A percentile compares a stretch with the other conserved stretches of the same genome.
Conservation (phyloP, 306 rosid genomes). For the Citrullus amarus region DNA sequence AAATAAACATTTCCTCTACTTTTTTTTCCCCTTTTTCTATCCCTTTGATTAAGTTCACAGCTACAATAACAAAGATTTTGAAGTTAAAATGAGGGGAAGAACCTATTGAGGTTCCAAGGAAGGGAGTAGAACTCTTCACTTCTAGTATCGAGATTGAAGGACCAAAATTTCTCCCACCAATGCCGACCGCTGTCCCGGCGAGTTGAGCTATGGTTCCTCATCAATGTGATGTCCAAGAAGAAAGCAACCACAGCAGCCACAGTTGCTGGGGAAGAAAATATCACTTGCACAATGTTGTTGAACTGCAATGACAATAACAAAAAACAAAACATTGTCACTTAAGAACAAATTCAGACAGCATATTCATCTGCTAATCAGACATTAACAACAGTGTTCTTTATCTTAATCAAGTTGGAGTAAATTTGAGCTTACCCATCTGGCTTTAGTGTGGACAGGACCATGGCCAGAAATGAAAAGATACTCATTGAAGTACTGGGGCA, state of each 20-base stretch:
- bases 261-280: conserved; percentile 72
- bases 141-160: conserved; percentile 35
- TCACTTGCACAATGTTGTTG: conserved; percentile 55
- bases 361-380: background rate
- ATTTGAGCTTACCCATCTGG: conserved; percentile 33
- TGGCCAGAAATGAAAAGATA: conserved; percentile 28
- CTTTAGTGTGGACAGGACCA: conserved; percentile 60
- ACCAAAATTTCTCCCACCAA: conserved; percentile 74
- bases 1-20: background rate
- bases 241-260: conserved; percentile 51
- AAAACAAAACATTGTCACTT: background rate
- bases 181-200: conserved; percentile 75
- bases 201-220: conserved; percentile 27
- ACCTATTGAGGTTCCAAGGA: conserved; percentile 45
- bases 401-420: background rate
- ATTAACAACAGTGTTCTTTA: background rate
- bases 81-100: conserved; percentile 65
- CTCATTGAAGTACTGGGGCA: conserved; percentile 62
- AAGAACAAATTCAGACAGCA: background rate
- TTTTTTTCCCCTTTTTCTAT: background rate
- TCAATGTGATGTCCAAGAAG: conserved; percentile 43
- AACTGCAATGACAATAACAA: conserved; percentile 29
- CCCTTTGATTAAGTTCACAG: background rate
- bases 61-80: background rate
- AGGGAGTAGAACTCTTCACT: conserved; percentile 62